These are phyloP conservation scores for Collariella sp. DNA, from an alignment of 495 filamentous ascomycete genomes.

Conservation along the genomic window DNA sequence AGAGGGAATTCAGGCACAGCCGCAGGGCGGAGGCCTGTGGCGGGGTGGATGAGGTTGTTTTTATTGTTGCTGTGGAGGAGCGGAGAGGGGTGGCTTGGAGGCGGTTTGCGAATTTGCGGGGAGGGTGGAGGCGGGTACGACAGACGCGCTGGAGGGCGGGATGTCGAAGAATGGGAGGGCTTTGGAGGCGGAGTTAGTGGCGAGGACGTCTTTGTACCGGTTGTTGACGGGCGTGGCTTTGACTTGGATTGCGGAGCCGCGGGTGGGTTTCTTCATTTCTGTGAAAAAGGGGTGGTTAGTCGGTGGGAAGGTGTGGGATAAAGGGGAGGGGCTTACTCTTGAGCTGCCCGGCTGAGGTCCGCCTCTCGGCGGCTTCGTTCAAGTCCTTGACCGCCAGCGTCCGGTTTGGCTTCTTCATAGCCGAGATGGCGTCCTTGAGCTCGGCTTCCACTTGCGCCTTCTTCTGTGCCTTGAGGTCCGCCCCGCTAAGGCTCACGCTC, in stretches of 20 bases:
- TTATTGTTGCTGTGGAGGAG: neutral
- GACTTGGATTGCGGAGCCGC: conserved; percentile 56
- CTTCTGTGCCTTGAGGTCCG: conserved; percentile 59
- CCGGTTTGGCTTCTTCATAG: conserved; percentile 81
- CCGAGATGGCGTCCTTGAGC: conserved; percentile 70
- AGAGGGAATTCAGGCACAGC: conserved; percentile 15
- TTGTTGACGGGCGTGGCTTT: conserved; percentile 66
- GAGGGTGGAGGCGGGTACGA: conserved; percentile 31
- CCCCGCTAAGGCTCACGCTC: conserved; percentile 17
- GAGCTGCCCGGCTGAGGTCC: conserved; percentile 34
- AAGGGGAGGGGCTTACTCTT: conserved; percentile 28
- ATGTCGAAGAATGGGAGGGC: conserved; percentile 2
- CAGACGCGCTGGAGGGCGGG: conserved; percentile 24
- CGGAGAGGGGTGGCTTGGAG: conserved; percentile 28
- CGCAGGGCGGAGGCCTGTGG: conserved; percentile 10
- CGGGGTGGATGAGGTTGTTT: conserved; percentile 2
- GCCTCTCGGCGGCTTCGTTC: conserved; percentile 59
- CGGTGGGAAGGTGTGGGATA: neutral
- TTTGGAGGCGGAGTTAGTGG: conserved; percentile 3
- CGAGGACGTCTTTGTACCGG: conserved; percentile 41
- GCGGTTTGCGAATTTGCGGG: conserved; percentile 28
- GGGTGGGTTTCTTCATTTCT: conserved; percentile 61
- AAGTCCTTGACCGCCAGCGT: conserved; percentile 64
- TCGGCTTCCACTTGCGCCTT: conserved; percentile 72
- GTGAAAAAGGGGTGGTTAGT: conserved; percentile 21